Base-by-base conservation (phyloP, 1,284 basidiomycete genomes). In the Ceratobasidium theobromae region DNA sequence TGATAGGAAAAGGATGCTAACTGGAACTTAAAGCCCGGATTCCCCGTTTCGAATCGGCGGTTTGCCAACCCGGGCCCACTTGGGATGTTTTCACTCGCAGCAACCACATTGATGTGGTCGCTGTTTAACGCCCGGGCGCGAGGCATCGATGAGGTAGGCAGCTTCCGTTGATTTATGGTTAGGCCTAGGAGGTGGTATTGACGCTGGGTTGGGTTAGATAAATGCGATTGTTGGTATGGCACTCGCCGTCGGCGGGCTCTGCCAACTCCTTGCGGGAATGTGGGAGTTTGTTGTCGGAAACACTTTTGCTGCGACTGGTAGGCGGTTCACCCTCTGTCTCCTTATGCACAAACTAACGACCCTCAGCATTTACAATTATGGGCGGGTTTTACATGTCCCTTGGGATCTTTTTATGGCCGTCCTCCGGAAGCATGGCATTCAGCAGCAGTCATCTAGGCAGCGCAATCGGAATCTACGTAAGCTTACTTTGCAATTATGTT, bases 281-380 rank as follows among this genome's bases (percentile, higher is more conserved):
- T 71, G 70, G 70, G 70, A 71, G 67, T 69, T 76, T 68, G 75
- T 75, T 1, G 64, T 70, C 30, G 76, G 77, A n/a, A 78, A 79
- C 71, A 81, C 79, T 1, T 81, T 81, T 67, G 79, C 78, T 66
- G 79, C 79, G 1, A 81, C 79, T 46, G 66, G 66, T 58, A 38
- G 46, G 66, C 41, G 27, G 1, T 12, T 40, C 21, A 16, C 27
- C 28, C 9, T 27, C n/a, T 4, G n/a, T 21, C 27, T 18, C 18
- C 28, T 28, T 21, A 11, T 1, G 30, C 18, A 12, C 18, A 45
- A 23, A 32, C 40, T 62, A 11, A 32, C 6, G 1, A 8, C n/a
- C 14, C 16, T 40, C 23, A 6, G 78, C 79, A 9, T 74, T 73
- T 70, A 72, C 69, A 12, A 68, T 70, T 2, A 71, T 72, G 54